Evolutionary conservation across 139 green algal genomes (phyloP), one percentile per base, ranked within the genome.

Genomic region (Volvox reticuliferus): DNA sequence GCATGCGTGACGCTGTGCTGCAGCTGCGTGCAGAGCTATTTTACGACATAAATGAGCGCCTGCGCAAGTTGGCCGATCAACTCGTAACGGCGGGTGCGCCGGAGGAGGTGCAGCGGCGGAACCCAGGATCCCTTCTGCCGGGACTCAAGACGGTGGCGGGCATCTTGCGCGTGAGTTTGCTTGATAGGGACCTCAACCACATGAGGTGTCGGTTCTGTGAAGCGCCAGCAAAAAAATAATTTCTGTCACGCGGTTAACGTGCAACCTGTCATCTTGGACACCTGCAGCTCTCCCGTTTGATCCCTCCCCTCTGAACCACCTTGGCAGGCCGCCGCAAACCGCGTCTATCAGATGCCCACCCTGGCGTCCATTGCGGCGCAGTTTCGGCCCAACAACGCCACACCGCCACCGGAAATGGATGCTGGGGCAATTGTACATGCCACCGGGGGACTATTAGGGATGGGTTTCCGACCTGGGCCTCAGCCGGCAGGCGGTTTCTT

Each of bases 1-100:
- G 92, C 22, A 92, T 94, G 76, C 77, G 78, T 35, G 87, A 90
- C 55, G 82, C 87, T 5, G 63, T 91, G 32, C 36, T 88, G 79
- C 86, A 85, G 84, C 37, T 94, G 68, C 86, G 92, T n/a, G 68
- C 73, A 1, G 92, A 94, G 37, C 77, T 88, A 6, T 94, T 92
- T 82, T 89, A 79, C 36, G 68, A 87, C 79, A 93, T 93, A 79
- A 93, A 93, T 79, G 86, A 90, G 86, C 73, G 86, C 19, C 86
- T 90, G 73, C 73, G 75, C 16, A 9, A 2, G 26, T 22, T 67
- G 32, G 86, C 75, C 30, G 86, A 90, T 14, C 73, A 30, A 12
- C 55, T 90, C 50, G 55, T 85, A 32, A 77, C 86, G 50, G 32
- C 21, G n/a, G 86, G 86, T 0, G 86, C 55, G 30, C 86, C 75